Evolutionary conservation across 352 stramenopile species (phyloP), one percentile per base, ranked within the genome.

Genomic region (Phytophthora chlamydospora): DNA sequence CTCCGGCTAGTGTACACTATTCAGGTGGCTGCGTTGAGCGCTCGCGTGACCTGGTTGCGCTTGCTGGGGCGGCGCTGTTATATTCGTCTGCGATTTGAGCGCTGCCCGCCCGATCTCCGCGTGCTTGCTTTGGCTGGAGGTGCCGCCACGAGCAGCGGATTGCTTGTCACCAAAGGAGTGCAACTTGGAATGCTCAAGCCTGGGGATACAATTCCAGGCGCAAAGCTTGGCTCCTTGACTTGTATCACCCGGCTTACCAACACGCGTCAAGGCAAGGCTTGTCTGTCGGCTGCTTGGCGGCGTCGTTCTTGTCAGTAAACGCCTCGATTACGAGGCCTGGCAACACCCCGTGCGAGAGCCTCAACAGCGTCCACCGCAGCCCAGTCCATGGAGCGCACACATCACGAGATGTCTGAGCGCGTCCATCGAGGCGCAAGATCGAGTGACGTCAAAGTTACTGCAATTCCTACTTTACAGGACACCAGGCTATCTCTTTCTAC

Each of bases 1-100:
- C 45, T 43, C 52, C 45, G 52, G 31, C 52, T 40, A 45, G 45
- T 63, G 61, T 33, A 69, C 61, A 68, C 60, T 62, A 68, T 68
- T 63, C 60, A 53, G 24, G 45, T 43, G 33, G 48, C 7, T 35
- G 24, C 44, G 29, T 44, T 14, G 39, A 9, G 39, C 39, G 29
- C 12, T 19, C 29, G 7, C 19, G 34, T 62, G 54, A 55, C 54
- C n/a, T n/a, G n/a, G n/a, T n/a, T n/a, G n/a, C n/a, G n/a, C n/a
- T n/a, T n/a, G n/a, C n/a, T n/a, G n/a, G n/a, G n/a, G n/a, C n/a
- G n/a, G 41, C 32, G 27, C 14, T 31, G 42, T 27, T 16, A 33
- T 53, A 10, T 33, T 10, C 24, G 41, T 24, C 14, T 3, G 21
- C 43, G 27, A 62, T 62, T 66, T 60, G 58, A 24, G 21, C 33